These are phyloP conservation scores for Anacardium occidentale DNA, from an alignment of 345 rosid genomes.

Conservation along the genomic window DNA sequence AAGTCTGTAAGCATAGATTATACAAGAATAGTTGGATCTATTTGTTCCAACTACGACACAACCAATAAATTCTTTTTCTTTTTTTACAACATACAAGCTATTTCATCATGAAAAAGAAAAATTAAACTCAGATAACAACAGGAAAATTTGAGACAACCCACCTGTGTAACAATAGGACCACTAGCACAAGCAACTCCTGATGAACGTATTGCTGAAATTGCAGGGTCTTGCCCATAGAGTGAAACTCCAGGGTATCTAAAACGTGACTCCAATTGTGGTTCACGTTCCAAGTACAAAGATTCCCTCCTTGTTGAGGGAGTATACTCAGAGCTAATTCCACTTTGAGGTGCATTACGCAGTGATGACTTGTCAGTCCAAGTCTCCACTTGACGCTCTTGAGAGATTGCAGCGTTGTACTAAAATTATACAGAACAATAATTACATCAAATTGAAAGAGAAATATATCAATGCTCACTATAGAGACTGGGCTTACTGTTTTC, in stretches of 20 bases:
- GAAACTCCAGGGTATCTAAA: constrained; percentile 51
- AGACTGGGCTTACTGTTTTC: constrained; percentile 50
- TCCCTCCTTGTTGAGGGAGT: constrained; percentile 54
- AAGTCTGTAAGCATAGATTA: not conserved
- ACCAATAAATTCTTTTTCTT: too few species aligned
- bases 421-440: not conserved
- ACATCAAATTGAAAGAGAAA: constrained; percentile 7
- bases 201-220: constrained; percentile 44
- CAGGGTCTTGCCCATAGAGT: constrained; percentile 59
- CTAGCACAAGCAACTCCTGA: constrained; percentile 46
- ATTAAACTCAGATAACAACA: not conserved
- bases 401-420: constrained; percentile 47
- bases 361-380: constrained; percentile 45
- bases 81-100: not conserved
- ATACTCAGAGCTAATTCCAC: constrained; percentile 39
- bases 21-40: not conserved
- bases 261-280: constrained; percentile 50
- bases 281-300: constrained; percentile 50
- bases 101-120: not conserved
- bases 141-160: constrained; percentile 6
- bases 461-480: not conserved
- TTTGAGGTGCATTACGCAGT: constrained; percentile 35
- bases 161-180: constrained; percentile 67
- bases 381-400: constrained; percentile 59
- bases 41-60: not conserved